A percentile compares a stretch with the other conserved stretches of the same genome.
Conservation (phyloP, 176 grass and related monocot species). For the Lolium rigidum region DNA sequence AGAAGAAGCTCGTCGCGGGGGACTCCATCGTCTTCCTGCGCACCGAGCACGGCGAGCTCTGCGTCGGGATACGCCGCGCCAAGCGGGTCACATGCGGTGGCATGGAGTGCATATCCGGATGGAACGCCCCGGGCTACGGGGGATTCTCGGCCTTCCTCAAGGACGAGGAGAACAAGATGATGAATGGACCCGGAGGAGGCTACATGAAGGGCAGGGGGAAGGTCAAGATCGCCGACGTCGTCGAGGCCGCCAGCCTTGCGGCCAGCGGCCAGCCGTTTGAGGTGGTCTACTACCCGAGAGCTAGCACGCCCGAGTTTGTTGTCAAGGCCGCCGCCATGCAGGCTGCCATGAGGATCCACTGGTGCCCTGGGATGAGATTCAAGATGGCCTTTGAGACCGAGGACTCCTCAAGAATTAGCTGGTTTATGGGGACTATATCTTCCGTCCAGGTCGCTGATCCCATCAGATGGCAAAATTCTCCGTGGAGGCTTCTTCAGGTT, state of each 20-base stretch:
- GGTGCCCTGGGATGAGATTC: conserved; percentile 77
- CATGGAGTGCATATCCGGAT: conserved; percentile 58
- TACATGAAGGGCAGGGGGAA: conserved; percentile 53
- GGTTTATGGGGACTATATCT: conserved; percentile 76
- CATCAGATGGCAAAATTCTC: conserved; percentile 62
- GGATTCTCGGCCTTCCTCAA: conserved; percentile 54
- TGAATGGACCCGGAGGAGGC: conserved; percentile 36
- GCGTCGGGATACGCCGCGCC: conserved; percentile 62
- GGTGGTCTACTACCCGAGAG: conserved; percentile 71
- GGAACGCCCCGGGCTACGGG: conserved; percentile 62
- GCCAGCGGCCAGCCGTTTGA: conserved; percentile 57
- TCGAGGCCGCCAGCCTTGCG: conserved; percentile 50
- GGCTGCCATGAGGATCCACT: conserved; percentile 65
- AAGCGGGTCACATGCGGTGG: conserved; percentile 47
- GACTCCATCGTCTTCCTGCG: conserved; percentile 72
- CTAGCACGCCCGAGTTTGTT: conserved; percentile 65
- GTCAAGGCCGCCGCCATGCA: conserved; percentile 55
- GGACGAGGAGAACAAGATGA: conserved; percentile 61
- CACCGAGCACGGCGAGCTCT: conserved; percentile 51
- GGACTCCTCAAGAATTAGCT: conserved; percentile 80
- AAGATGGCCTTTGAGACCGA: conserved; percentile 82
- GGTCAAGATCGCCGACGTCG: conserved; percentile 52
- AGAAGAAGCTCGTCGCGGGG: conserved; percentile 71
- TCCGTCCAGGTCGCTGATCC: conserved; percentile 67
- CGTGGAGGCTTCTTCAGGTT: conserved; percentile 77